Base-by-base conservation (phyloP, 768 basidiomycete species). In the Phallus indusiatus region DNA sequence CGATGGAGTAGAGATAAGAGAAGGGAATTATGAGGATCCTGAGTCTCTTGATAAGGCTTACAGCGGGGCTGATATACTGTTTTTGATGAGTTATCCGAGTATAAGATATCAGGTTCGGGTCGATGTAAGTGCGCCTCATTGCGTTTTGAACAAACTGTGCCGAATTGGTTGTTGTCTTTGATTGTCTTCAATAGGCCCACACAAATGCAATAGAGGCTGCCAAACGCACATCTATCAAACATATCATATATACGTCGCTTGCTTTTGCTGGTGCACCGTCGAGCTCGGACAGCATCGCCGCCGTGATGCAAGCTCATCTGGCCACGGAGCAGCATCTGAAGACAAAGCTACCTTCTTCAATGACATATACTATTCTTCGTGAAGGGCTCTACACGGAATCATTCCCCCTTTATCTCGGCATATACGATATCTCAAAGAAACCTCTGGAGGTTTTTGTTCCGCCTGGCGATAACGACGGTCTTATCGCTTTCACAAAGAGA, bases 301-400 rank as follows among this genome's bases (percentile, higher is more conserved):
- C 59, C 21, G 69, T 72, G 28, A 70, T 69, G 67, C 66, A 65
- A 55, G 69, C 70, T 12, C 72, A 73, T 62, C 47, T 67, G 47
- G 66, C 66, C 49, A 73, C 72, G 22, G 73, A 74, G 61, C 33
- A 52, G 50, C 68, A 72, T 55, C 61, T 74, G 0, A 66, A 67
- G 60, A 34, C 63, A 57, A 70, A 68, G 54, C 18, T 52, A 24
- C 24, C 51, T 28, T 4, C 5, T 14, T 28, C 51, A 52, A 37
- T 74, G 18, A 65, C 66, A 59, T 73, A 69, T 54, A 70, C 71
- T 33, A 68, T 71, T 56, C 63, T 74, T 33, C 55, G 72, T 33
- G 71, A 74, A 61, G 73, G 72, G 7, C 70, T 73, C 36, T 72
- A 73, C 61, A 68, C 64, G 63, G 71, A 72, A 61, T 66, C 65